Evolutionary conservation across 1,284 basidiomycete species (phyloP).

Genomic region (Sphagnurus paluster): DNA sequence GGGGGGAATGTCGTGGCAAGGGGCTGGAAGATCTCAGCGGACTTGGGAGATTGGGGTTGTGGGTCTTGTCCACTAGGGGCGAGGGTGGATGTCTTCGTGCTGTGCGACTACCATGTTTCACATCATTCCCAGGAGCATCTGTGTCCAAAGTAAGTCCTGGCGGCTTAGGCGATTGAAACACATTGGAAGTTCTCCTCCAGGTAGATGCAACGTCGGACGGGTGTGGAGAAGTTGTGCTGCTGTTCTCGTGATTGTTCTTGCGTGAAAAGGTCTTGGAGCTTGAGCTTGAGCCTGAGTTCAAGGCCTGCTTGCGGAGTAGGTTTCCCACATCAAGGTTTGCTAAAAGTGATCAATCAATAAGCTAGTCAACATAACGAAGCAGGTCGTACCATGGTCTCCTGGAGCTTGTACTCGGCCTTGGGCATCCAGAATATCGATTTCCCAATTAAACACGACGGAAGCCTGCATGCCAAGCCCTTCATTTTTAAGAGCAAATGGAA

Average conservation of each 20-base stretch:
- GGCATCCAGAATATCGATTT: conserved; percentile 1
- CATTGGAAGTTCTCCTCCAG: neutral
- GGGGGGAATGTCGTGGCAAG: neutral
- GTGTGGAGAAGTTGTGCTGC: neutral
- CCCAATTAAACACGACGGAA: conserved; percentile 7
- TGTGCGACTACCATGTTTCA: neutral
- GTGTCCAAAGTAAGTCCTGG: neutral
- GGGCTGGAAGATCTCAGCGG: neutral
- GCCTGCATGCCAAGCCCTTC: conserved; percentile 2
- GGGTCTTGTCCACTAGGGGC: conserved; percentile 4
- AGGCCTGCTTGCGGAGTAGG: neutral
- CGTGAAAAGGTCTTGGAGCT: neutral
- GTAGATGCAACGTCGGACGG: neutral
- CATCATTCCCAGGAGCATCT: neutral
- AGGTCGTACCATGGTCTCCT: neutral
- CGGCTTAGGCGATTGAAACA: neutral
- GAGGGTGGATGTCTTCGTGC: neutral
- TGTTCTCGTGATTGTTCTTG: neutral
- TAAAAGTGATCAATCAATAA: neutral
- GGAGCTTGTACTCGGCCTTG: neutral
- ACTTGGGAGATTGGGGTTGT: neutral
- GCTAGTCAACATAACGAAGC: neutral
- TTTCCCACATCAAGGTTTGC: neutral
- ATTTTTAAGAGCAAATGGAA: neutral
- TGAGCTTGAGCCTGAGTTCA: neutral